Base-by-base conservation (phyloP, 306 rosid species). In the Prunus armeniaca region DNA sequence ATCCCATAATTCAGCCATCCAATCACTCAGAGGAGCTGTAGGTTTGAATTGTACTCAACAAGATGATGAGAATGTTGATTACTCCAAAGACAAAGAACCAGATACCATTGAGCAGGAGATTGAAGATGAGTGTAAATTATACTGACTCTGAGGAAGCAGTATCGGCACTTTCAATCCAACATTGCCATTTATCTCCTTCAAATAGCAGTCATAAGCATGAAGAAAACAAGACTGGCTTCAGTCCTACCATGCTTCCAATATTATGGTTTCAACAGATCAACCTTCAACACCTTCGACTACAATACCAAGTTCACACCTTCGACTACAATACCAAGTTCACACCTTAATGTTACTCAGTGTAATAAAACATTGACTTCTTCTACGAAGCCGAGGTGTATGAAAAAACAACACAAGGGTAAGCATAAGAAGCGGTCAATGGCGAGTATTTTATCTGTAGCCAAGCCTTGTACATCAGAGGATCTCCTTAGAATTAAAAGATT, bases 401-500 rank as follows among this genome's bases (percentile, higher is more conserved):
- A 81, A 28, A 86, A 70, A 71, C 71, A 81, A 34, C 60, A 75
- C 41, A 80, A 43, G 62, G 86, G 81, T 64, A 84, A 78, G 80
- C 76, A 66, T 38, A 90, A 86, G 90, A 87, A 82, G 74, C 73
- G 87, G 30, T 80, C 83, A 2, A 78, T 90, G 87, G 85, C 66
- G 56, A 87, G 84, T 61, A 82, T 90, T 69, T 81, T 90, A 73
- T 79, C 83, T 4, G 85, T 18, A 10, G 89, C 94, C n/a, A 51
- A 76, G 77, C 82, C 66, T 45, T 74, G 85, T 69, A 79, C 84
- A 18, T 19, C 9, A n/a, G 88, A 88, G 58, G 88, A 87, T 50
- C 86, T 76, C 25, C 20, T 72, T 64, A 70, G 73, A 78, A 77
- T 82, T 22, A 80, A 82, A 79, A 74, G 63, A 76, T 78, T 87